Percentiles rank a stretch among this genome's conserved stretches.
phyloP scores from a whole-genome alignment of 2,329 filamentous ascomycete genomes.

The Neofusicoccum laricinum region DNA sequence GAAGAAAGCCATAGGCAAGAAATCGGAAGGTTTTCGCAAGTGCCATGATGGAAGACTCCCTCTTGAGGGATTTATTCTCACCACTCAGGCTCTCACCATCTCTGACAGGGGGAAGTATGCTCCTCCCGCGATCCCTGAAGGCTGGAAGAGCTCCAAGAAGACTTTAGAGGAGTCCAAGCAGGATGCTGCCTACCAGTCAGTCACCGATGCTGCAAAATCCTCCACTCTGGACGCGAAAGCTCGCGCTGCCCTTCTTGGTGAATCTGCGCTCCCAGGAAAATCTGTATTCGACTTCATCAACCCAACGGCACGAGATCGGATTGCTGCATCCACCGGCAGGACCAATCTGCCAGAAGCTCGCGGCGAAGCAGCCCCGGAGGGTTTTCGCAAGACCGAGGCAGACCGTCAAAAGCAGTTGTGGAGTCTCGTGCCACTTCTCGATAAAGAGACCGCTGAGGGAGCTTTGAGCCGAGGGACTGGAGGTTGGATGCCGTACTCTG shows the following conservation, averaged over 20 bases:
- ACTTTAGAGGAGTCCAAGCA: constrained; percentile 31
- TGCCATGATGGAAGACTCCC: constrained; percentile 83
- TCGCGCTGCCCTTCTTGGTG: constrained; percentile 77
- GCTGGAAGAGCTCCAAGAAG: constrained; percentile 66
- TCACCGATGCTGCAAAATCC: constrained; percentile 72
- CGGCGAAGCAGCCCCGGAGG: constrained; percentile 67
- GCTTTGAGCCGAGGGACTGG: constrained; percentile 50
- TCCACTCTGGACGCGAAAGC: constrained; percentile 73
- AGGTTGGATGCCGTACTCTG: constrained; percentile 78
- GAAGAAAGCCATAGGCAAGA: constrained; percentile 54
- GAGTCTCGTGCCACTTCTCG: constrained; percentile 45
- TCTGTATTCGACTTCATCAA: constrained; percentile 94
- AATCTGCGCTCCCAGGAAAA: constrained; percentile 79
- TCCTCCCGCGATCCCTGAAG: constrained; percentile 66
- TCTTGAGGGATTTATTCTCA: constrained; percentile 75
- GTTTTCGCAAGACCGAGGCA: constrained; percentile 61
- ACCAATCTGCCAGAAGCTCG: constrained; percentile 72
- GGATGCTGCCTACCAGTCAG: constrained; percentile 54
- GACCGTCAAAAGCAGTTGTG: constrained; percentile 57
- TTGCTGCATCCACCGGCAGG: constrained; percentile 74
- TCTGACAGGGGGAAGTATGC: constrained; percentile 51
- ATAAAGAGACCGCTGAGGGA: constrained; percentile 41
- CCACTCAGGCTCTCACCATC: constrained; percentile 45
- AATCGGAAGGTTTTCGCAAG: constrained; percentile 54
- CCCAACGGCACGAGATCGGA: constrained; percentile 69